Evolutionary conservation across 176 grass and related monocot species (phyloP), one percentile per base, ranked within the genome.

Genomic region (Eragrostis curvula): DNA sequence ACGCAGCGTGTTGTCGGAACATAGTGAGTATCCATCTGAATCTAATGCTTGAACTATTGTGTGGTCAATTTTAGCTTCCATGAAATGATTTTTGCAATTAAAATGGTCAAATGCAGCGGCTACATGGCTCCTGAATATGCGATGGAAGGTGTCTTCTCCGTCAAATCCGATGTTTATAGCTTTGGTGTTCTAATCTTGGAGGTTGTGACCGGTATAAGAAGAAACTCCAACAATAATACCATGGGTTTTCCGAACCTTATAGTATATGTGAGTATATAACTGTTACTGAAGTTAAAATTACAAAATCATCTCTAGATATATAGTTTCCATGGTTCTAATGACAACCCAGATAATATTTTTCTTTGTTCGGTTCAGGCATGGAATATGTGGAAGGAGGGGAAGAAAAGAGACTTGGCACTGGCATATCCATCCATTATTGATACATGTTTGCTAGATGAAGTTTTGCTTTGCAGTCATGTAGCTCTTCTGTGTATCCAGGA

Each of bases 111-210:
- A 10, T 15, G 4, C 4, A 83, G 79, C 64, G 85, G 85, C 14
- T 79, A 88, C 13, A 88, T 88, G 80, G 75, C 86, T 24, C 80
- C 74, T n/a, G 86, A 88, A 16, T 83, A 88, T 73, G 80, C 80
- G 36, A 88, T 88, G 73, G 86, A 88, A 66, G 86, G 86, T 0
- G 46, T 79, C 43, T 88, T 83, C 44, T 88, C 86, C 10, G 49
- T 78, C 18, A 88, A 88, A 77, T 61, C 79, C 9, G 72, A 88
- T 73, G 80, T 88, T 16, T 88, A 83, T 72, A 88, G 86, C 63
- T 88, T 88, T 78, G 86, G 80, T 56, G 80, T 83, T 23, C 73
- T 88, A 24, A 61, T 86, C 62, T 40, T 90, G 15, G 83, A 90
- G 71, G 71, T 90, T 77, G 61, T 89, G 5, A 72, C 45, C 15